Conservation (phyloP, 805 yeast genomes). For the Cyberlindnera xishuangbannaensis region DNA sequence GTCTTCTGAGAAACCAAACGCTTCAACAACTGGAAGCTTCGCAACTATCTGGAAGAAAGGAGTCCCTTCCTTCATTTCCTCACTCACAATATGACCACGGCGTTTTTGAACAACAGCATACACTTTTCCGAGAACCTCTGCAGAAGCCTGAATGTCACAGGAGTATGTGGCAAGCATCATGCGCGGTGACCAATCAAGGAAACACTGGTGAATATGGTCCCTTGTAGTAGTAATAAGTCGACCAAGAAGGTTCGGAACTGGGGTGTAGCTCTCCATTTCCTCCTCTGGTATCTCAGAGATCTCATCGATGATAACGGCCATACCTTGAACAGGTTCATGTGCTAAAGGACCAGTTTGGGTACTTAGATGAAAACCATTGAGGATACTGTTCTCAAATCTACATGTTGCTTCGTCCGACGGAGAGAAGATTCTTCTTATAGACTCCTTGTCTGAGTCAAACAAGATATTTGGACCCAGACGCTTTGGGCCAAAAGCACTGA, state of each 20-base stretch:
- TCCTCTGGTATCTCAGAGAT: conserved; percentile 26
- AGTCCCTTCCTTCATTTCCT: conserved; percentile 97
- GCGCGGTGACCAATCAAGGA: conserved; percentile 83
- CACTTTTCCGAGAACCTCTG: conserved; percentile 92
- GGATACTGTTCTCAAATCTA: conserved; percentile 53
- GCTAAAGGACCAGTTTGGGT: conserved; percentile 82
- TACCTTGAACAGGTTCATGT: conserved; percentile 82
- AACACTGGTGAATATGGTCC: conserved; percentile 63
- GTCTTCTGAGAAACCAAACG: conserved; percentile 95
- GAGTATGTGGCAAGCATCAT: conserved; percentile 87
- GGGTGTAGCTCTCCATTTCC: conserved; percentile 18
- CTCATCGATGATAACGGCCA: conserved; percentile 44
- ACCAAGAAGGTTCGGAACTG: conserved; percentile 52
- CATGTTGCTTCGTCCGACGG: conserved; percentile 16
- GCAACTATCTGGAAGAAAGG: conserved; percentile 90
- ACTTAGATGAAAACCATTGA: conserved; percentile 84
- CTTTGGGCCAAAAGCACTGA: conserved; percentile 73
- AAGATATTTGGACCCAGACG: conserved; percentile 71
- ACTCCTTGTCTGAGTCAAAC: conserved; percentile 41
- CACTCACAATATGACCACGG: conserved; percentile 78
- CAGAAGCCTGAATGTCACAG: conserved; percentile 91
- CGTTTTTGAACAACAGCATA: conserved; percentile 90
- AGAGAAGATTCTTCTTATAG: conserved; percentile 31
- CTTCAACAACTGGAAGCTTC: conserved; percentile 86
- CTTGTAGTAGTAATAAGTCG: conserved; percentile 68